Evolutionary conservation across 176 grass and related monocot species (phyloP).

Genomic region (Oryza rufipogon): DNA sequence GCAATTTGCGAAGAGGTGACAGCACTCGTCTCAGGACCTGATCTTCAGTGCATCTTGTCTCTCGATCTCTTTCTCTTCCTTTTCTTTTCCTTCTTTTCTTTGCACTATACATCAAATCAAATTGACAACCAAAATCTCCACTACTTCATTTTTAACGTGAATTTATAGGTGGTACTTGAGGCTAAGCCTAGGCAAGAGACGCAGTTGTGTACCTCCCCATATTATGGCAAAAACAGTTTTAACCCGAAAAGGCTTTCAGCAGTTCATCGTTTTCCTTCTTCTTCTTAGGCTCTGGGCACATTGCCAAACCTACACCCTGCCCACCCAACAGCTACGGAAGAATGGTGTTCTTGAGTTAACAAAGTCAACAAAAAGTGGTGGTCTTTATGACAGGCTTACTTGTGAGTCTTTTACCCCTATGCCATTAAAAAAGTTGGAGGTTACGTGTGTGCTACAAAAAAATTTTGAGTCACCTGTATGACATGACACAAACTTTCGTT

Average conservation of each 20-base stretch:
- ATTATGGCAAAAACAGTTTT: not conserved
- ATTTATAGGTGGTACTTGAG: not conserved
- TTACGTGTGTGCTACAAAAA: too few species aligned
- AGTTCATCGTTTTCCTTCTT: not conserved
- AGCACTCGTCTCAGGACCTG: not conserved
- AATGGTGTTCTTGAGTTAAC: not conserved
- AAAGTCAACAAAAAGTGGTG: not conserved
- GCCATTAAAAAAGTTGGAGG: too few species aligned
- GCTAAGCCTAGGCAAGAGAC: not conserved
- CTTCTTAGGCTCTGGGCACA: not conserved
- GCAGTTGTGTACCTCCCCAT: not conserved
- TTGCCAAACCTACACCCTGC: not conserved
- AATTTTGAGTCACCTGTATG: too few species aligned
- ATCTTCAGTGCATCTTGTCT: not conserved
- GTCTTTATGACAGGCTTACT: not conserved
- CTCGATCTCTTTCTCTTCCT: not conserved
- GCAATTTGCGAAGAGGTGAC: slow-evolving; percentile 8
- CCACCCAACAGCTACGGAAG: not conserved
- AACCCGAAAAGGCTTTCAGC: not conserved
- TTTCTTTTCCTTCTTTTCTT: not conserved
- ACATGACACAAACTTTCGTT: too few species aligned
- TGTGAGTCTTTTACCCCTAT: too few species aligned
- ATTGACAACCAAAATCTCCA: slow-evolving; percentile 6
- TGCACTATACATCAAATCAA: not conserved
- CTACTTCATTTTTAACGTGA: slow-evolving; percentile 18